phyloP scores from a whole-genome alignment of 202 grass and related monocot species.

The Alloteropsis angusta region DNA sequence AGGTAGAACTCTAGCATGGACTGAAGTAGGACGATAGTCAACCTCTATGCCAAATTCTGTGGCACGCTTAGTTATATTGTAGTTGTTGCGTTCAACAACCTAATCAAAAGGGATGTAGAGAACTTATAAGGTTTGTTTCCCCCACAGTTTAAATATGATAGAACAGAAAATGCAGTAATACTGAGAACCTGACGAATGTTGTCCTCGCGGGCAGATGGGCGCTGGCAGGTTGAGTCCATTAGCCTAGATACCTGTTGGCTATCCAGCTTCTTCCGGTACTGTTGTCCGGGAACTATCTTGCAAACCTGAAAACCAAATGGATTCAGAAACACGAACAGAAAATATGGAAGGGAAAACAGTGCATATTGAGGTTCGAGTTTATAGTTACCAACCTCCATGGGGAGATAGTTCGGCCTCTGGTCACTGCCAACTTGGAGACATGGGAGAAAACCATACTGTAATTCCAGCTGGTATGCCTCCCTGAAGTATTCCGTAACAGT shows the following conservation, averaged over 20 bases:
- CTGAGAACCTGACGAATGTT: slow-evolving; percentile 28
- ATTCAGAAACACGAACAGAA: background rate
- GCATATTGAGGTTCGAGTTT: background rate
- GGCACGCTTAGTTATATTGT: slow-evolving; percentile 33
- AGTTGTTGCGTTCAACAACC: slow-evolving; percentile 36
- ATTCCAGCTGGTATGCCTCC: slow-evolving; percentile 25
- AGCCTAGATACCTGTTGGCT: background rate
- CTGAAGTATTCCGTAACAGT: slow-evolving; percentile 42
- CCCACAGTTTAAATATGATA: background rate
- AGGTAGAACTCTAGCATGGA: slow-evolving; percentile 55
- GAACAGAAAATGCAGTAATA: background rate
- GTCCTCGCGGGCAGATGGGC: background rate
- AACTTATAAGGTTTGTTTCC: background rate
- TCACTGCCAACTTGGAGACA: slow-evolving; percentile 50
- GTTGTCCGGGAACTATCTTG: slow-evolving; percentile 31
- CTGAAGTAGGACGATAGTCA: slow-evolving; percentile 27
- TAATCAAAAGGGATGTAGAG: slow-evolving; percentile 20
- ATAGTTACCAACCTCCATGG: slow-evolving; percentile 49
- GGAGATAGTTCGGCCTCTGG: slow-evolving; percentile 52
- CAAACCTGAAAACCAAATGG: slow-evolving; percentile 26
- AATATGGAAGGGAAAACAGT: background rate
- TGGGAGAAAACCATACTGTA: slow-evolving; percentile 39
- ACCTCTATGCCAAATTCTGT: slow-evolving; percentile 66
- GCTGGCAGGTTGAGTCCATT: background rate
- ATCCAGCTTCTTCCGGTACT: slow-evolving; percentile 34